Conservation (phyloP, 148 eudicot species). For the Polygonum maritimum region DNA sequence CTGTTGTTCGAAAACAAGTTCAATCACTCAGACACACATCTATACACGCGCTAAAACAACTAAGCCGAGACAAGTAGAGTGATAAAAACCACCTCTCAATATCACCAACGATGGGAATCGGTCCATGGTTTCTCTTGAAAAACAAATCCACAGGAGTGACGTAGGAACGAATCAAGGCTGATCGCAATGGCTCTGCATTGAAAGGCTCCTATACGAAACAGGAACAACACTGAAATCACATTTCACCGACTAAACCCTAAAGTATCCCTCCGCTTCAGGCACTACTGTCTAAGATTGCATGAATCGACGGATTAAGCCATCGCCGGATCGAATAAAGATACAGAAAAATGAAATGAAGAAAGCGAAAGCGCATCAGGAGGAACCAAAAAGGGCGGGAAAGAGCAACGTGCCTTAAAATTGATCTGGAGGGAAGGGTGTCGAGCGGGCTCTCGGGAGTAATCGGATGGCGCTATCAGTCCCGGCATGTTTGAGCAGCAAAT, state of each 20-base stretch:
- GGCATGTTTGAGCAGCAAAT: constrained; percentile 37
- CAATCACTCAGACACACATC: constrained; percentile 9
- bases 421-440: constrained; percentile 60
- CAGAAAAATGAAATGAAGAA: background rate
- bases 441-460: constrained; percentile 65
- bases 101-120: constrained; percentile 81
- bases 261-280: background rate
- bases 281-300: background rate
- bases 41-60: background rate
- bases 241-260: background rate
- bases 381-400: background rate
- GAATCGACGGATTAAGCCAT: background rate
- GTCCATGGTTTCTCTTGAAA: constrained; percentile 96
- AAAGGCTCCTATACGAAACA: constrained; percentile 66
- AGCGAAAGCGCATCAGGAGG: background rate
- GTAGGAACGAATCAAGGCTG: constrained; percentile 64
- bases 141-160: constrained; percentile 89
- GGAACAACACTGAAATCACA: background rate
- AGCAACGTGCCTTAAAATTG: constrained; percentile 53
- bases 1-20: constrained; percentile 32
- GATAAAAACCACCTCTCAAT: constrained; percentile 44
- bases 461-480: constrained; percentile 62
- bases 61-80: background rate
- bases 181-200: constrained; percentile 90
- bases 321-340: background rate